Conservation (phyloP, 2,329 filamentous ascomycete species). For the Dissoconium aciculare region DNA sequence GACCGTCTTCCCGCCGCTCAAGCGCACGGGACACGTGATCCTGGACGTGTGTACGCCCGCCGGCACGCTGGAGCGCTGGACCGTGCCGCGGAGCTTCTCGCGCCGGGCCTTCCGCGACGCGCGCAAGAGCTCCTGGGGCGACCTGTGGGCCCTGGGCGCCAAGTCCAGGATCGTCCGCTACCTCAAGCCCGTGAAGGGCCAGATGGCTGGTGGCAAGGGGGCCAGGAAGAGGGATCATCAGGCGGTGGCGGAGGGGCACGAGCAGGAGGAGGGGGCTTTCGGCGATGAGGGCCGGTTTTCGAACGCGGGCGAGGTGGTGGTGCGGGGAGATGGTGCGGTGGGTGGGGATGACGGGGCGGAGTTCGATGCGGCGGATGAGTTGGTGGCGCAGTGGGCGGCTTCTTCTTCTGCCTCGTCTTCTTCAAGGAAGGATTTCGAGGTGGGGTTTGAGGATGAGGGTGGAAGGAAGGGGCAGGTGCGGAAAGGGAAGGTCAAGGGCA, state of each 20-base stretch:
- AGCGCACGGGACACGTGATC: constrained; percentile 74
- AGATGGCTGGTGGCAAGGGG: constrained; percentile 8
- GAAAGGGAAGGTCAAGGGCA: constrained; percentile 22
- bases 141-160: constrained; percentile 86
- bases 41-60: constrained; percentile 81
- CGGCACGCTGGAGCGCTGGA: constrained; percentile 84
- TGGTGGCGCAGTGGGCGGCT: constrained; percentile 3
- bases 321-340: neutral
- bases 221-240: constrained; percentile 1
- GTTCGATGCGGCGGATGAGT: constrained; percentile 13
- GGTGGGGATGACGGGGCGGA: constrained; percentile 6
- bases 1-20: constrained; percentile 63
- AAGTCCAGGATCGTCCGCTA: constrained; percentile 58
- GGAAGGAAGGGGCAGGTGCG: constrained; percentile 20
- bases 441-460: constrained; percentile 18
- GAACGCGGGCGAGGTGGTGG: constrained; percentile 1
- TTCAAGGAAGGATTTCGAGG: constrained; percentile 10
- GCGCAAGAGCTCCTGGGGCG: constrained; percentile 79
- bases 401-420: too few relatives aligned
- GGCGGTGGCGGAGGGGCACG: neutral
- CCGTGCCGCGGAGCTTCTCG: constrained; percentile 66
- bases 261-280: constrained; percentile 4
- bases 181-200: constrained; percentile 13
- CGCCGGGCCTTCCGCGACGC: constrained; percentile 80
- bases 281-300: constrained; percentile 2